Percentiles rank a stretch among this genome's conserved stretches.
Conservation (phyloP, 2,329 filamentous ascomycete species). For the Fusarium sp. region DNA sequence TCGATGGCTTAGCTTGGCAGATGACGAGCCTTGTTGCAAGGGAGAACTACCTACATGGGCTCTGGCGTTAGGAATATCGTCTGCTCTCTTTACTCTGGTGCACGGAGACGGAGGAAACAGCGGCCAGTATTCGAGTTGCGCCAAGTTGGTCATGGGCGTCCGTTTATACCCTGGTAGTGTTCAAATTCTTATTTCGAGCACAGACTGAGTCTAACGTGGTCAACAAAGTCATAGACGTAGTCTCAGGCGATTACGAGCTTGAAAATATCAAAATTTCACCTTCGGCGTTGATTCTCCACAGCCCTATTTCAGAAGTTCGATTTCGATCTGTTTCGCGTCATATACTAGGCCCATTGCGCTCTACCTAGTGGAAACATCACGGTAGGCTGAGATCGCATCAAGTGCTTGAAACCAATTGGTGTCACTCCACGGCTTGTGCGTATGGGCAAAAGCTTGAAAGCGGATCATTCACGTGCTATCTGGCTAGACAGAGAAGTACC, state of each 20-base stretch:
- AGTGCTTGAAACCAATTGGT: neutral
- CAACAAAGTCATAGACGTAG: no score
- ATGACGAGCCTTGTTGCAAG: neutral
- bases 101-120: neutral
- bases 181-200: constrained; percentile 1
- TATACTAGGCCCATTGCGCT: neutral
- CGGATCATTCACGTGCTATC: neutral
- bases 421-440: neutral
- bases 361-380: no score
- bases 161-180: neutral
- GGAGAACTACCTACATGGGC: neutral
- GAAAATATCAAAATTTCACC: neutral
- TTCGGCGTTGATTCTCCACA: neutral
- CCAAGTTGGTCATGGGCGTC: constrained; percentile 17
- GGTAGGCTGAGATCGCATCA: neutral
- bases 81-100: neutral
- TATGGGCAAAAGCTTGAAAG: neutral
- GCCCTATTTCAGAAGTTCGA: neutral
- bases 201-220: neutral
- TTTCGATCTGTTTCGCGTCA: neutral
- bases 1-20: constrained; percentile 8
- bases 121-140: neutral
- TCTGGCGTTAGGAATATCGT: neutral
- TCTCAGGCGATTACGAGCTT: rapidly evolving
- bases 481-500: neutral